Evolutionary conservation across 768 basidiomycete species (phyloP).

Genomic region (Suillus alpinus): DNA sequence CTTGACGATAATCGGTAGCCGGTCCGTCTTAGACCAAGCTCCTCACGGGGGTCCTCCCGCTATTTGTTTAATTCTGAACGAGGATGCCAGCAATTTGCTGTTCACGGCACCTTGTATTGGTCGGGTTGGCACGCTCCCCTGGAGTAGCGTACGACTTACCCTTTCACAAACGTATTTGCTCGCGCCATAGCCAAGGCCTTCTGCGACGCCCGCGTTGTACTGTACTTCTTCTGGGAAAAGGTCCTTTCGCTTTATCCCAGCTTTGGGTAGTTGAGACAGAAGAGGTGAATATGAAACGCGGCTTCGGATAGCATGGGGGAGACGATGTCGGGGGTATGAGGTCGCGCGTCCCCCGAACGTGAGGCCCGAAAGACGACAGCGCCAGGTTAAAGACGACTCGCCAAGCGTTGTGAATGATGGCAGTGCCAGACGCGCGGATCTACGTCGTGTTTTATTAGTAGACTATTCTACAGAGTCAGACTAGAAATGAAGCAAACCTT

Average conservation of each 20-base stretch:
- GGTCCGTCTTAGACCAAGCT: slow-evolving; percentile 30
- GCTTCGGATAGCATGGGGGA: slow-evolving; percentile 8
- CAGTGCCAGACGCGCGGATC: slow-evolving; percentile 32
- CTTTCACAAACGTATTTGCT: slow-evolving; percentile 18
- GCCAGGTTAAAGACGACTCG: slow-evolving; percentile 44
- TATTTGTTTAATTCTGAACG: slow-evolving; percentile 24
- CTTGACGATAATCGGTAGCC: slow-evolving; percentile 32
- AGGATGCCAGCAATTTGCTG: slow-evolving; percentile 25
- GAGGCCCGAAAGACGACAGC: slow-evolving; percentile 45
- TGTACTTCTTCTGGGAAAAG: slow-evolving; percentile 27
- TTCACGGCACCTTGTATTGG: slow-evolving; percentile 6
- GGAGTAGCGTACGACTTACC: not conserved
- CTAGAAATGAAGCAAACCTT: slow-evolving; percentile 16
- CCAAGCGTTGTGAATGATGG: slow-evolving; percentile 45
- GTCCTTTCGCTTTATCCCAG: slow-evolving; percentile 5
- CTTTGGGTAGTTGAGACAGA: slow-evolving; percentile 23
- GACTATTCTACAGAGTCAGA: not conserved
- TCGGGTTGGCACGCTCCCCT: slow-evolving; percentile 13
- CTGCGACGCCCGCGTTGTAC: slow-evolving; percentile 22
- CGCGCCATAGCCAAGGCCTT: slow-evolving; percentile 33
- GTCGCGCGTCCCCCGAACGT: slow-evolving; percentile 37
- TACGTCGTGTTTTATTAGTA: slow-evolving; percentile 7
- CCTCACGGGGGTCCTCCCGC: slow-evolving; percentile 13
- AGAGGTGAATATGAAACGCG: slow-evolving; percentile 35
- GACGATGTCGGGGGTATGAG: slow-evolving; percentile 37